Percentiles rank a stretch among this genome's conserved stretches.
These are phyloP conservation scores for Boletellus emodensis DNA, from an alignment of 768 basidiomycete species.

Conservation along the genomic window DNA sequence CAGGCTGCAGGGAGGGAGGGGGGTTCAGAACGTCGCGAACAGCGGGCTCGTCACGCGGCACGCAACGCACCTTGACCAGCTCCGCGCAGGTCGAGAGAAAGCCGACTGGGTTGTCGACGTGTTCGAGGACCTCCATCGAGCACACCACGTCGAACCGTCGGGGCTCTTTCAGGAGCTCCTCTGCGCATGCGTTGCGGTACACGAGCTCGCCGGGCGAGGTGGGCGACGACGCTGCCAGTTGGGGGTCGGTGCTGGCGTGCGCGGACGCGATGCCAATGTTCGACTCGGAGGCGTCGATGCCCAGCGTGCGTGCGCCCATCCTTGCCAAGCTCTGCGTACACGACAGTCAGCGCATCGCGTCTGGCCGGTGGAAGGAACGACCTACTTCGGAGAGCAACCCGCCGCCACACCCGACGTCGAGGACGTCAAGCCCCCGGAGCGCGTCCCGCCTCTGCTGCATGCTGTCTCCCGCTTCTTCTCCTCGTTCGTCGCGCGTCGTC, in stretches of 20 bases:
- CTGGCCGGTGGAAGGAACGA: not conserved
- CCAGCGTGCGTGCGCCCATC: conserved; percentile 81
- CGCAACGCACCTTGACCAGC: conserved; percentile 74
- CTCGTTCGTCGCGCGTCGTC: conserved; percentile 50
- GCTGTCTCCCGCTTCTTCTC: conserved; percentile 30
- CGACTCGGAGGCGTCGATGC: conserved; percentile 86
- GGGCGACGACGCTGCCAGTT: conserved; percentile 33
- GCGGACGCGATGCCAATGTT: conserved; percentile 83
- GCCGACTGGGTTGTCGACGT: conserved; percentile 85
- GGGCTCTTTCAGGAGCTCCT: conserved; percentile 60
- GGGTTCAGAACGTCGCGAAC: conserved; percentile 3
- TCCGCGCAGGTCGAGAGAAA: conserved; percentile 82
- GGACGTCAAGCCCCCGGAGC: conserved; percentile 63
- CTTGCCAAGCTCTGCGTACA: conserved; percentile 71
- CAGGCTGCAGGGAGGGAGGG: conserved; percentile 60
- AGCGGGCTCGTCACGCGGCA: not conserved
- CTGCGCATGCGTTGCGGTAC: conserved; percentile 74
- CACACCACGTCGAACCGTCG: conserved; percentile 88
- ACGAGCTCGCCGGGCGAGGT: conserved; percentile 37
- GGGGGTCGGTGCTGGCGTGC: conserved; percentile 78
- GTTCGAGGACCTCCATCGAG: conserved; percentile 97
- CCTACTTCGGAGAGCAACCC: conserved; percentile 87
- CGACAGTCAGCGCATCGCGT: not conserved
- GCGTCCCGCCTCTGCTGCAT: conserved; percentile 30
- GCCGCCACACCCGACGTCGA: conserved; percentile 96